A percentile compares a stretch with the other conserved stretches of the same genome.
Evolutionary conservation across 176 grass and related monocot species (phyloP).

Genomic region (Ensete glaucum): DNA sequence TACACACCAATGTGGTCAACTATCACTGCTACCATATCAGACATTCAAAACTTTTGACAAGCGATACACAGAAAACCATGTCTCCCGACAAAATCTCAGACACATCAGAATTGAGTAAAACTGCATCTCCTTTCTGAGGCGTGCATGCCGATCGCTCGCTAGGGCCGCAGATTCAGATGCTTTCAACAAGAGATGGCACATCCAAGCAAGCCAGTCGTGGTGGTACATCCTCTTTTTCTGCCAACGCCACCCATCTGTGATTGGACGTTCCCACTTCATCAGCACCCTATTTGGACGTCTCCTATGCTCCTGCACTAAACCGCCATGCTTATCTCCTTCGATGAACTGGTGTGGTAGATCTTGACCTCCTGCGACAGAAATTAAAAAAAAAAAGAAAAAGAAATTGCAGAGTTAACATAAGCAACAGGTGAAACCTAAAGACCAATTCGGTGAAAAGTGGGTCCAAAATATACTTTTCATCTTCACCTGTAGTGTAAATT

Average conservation of each 20-base stretch:
- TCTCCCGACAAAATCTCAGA: not conserved
- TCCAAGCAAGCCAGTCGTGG: not conserved
- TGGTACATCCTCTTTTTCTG: not conserved
- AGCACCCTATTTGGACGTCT: not conserved
- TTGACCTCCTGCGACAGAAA: slow-evolving; percentile 3
- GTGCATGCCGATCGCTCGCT: not conserved
- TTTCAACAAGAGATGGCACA: not conserved
- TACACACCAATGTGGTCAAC: too few species aligned
- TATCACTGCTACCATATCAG: too few species aligned
- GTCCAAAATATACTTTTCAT: not conserved
- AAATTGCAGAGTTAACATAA: not conserved
- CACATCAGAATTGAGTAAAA: not conserved
- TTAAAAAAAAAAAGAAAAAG: too few species aligned
- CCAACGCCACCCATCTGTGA: not conserved
- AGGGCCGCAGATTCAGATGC: not conserved
- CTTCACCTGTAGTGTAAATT: slow-evolving; percentile 3
- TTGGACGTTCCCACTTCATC: not conserved
- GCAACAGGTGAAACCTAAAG: too few species aligned
- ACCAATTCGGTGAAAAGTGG: not conserved
- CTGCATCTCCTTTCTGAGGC: not conserved
- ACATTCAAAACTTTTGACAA: too few species aligned
- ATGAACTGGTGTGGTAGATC: not conserved
- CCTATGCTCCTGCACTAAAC: not conserved
- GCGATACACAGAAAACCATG: too few species aligned
- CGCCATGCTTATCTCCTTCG: not conserved